phyloP scores from a whole-genome alignment of 176 grass and related monocot genomes.

The Zoysia pacifica region DNA sequence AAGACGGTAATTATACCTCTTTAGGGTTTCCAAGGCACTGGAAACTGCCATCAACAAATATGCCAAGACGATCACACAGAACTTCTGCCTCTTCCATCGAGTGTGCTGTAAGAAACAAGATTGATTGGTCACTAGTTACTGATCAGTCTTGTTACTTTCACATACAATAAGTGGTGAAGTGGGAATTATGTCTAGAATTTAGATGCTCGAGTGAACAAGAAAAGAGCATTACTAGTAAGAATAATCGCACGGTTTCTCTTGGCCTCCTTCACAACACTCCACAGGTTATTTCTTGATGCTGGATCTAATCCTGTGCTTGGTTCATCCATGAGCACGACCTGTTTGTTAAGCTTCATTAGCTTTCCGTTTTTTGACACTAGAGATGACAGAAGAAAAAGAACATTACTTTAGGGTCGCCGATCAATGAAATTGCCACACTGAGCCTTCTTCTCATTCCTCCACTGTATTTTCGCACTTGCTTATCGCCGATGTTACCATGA shows the following conservation, averaged over 20 bases:
- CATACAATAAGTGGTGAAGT: slow-evolving; percentile 2
- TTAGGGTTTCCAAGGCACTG: slow-evolving; percentile 75
- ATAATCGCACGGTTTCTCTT: slow-evolving; percentile 65
- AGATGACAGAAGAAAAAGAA: slow-evolving; percentile 8
- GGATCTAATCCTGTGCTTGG: slow-evolving; percentile 85
- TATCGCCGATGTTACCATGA: slow-evolving; percentile 57
- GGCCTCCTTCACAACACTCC: slow-evolving; percentile 72
- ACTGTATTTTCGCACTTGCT: slow-evolving; percentile 71
- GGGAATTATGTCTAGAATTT: slow-evolving; percentile 4
- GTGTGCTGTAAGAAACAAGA: slow-evolving; percentile 51
- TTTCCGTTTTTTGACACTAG: not conserved
- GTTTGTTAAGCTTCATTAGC: slow-evolving; percentile 32
- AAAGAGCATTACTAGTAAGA: slow-evolving; percentile 68
- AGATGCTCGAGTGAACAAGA: slow-evolving; percentile 18
- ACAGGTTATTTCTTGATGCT: slow-evolving; percentile 76
- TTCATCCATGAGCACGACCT: slow-evolving; percentile 95
- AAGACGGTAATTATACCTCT: slow-evolving; percentile 38
- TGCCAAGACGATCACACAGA: slow-evolving; percentile 62
- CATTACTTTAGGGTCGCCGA: slow-evolving; percentile 70
- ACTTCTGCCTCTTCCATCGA: slow-evolving; percentile 76
- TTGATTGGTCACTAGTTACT: slow-evolving; percentile 17
- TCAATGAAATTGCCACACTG: slow-evolving; percentile 79
- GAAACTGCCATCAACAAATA: slow-evolving; percentile 59
- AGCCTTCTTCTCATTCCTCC: slow-evolving; percentile 89
- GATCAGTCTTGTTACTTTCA: slow-evolving; percentile 9